A percentile compares a stretch with the other conserved stretches of the same genome.
Evolutionary conservation across 1,284 basidiomycete genomes (phyloP).

Genomic region (Moniliophthora roreri): DNA sequence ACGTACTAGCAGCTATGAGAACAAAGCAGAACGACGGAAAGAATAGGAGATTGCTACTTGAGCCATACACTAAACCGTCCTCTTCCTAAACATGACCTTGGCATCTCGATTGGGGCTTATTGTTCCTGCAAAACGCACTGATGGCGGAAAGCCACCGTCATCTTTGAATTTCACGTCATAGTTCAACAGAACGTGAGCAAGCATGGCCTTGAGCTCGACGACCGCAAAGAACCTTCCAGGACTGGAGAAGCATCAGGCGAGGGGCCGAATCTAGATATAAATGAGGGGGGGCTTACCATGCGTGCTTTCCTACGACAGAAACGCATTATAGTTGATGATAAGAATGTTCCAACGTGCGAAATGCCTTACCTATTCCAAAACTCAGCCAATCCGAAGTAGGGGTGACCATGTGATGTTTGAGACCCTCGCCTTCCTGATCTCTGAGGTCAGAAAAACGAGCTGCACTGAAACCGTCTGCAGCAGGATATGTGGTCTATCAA

Average conservation of each 20-base stretch:
- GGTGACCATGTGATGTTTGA: constrained; percentile 26
- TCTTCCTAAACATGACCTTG: constrained; percentile 19
- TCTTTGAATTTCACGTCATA: constrained; percentile 43
- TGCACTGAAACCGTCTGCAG: constrained; percentile 25
- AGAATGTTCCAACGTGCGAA: no score
- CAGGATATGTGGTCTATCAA: constrained; percentile 17
- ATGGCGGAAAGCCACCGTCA: constrained; percentile 20
- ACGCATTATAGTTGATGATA: no score
- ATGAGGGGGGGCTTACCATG: constrained; percentile 23
- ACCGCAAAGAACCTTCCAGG: constrained; percentile 48
- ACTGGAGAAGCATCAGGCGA: constrained; percentile 20
- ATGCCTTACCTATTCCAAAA: constrained; percentile 29
- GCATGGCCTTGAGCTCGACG: constrained; percentile 39
- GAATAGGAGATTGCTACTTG: no score
- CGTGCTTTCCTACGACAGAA: constrained; percentile 36
- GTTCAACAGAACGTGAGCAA: constrained; percentile 37
- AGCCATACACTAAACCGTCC: no score
- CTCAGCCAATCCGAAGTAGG: constrained; percentile 30
- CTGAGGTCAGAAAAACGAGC: constrained; percentile 25
- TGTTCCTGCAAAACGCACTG: constrained; percentile 17
- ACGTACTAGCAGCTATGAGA: no score
- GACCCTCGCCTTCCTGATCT: constrained; percentile 8
- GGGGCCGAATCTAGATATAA: neutral
- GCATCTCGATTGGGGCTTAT: constrained; percentile 15
- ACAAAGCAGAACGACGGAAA: no score